Evolutionary conservation across 1,284 basidiomycete genomes (phyloP).

Genomic region (Heliocybe sulcata): DNA sequence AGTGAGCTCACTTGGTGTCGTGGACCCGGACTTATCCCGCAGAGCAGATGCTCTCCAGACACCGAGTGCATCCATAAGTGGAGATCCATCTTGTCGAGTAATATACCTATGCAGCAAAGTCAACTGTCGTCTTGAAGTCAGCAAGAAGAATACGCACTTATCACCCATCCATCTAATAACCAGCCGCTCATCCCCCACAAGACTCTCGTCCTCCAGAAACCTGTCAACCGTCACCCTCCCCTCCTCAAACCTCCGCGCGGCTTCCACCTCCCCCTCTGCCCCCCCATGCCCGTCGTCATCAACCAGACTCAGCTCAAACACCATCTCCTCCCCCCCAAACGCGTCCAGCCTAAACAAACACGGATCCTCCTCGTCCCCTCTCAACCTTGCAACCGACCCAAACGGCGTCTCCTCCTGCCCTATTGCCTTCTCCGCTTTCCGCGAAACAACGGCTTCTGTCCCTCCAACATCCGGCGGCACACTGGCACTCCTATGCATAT

Average conservation of each 20-base stretch:
- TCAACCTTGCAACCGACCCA: slow-evolving; percentile 46
- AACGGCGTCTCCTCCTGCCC: slow-evolving; percentile 20
- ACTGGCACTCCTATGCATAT: slow-evolving; percentile 37
- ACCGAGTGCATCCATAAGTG: slow-evolving; percentile 58
- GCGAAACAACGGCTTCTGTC: slow-evolving; percentile 25
- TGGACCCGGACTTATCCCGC: slow-evolving; percentile 20
- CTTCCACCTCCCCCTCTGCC: slow-evolving; percentile 39
- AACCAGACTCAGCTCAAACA: slow-evolving; percentile 59
- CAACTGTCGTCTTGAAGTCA: neutral
- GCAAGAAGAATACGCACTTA: slow-evolving; percentile 35
- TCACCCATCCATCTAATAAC: slow-evolving; percentile 61
- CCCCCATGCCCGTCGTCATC: slow-evolving; percentile 15
- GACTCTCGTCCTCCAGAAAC: slow-evolving; percentile 47
- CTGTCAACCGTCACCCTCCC: slow-evolving; percentile 46
- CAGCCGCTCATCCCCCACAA: slow-evolving; percentile 49
- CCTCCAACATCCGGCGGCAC: slow-evolving; percentile 47
- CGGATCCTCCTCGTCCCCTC: slow-evolving; percentile 41
- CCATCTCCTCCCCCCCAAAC: slow-evolving; percentile 45
- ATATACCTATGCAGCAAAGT: slow-evolving; percentile 41
- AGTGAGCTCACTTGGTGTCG: slow-evolving; percentile 6
- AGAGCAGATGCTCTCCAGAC: slow-evolving; percentile 50
- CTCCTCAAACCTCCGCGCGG: slow-evolving; percentile 42
- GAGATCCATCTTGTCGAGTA: slow-evolving; percentile 52
- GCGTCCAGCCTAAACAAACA: slow-evolving; percentile 42
- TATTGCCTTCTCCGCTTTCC: slow-evolving; percentile 21